phyloP scores from a whole-genome alignment of 192 early-diverging fungal species.

The Rhizophagus sp. region DNA sequence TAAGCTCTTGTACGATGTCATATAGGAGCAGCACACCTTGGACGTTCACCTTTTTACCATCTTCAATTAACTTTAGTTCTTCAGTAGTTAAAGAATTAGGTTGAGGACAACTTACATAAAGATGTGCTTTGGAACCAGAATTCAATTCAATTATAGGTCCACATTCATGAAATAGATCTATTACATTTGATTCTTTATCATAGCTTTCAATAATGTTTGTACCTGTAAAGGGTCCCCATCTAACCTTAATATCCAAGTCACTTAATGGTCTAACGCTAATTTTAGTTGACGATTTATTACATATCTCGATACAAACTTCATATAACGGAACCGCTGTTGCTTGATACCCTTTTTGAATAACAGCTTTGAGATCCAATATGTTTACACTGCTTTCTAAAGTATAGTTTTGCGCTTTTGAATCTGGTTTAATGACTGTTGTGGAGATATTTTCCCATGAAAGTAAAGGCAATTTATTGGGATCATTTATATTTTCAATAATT shows the following conservation, averaged over 20 bases:
- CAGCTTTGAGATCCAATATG: conserved; percentile 8
- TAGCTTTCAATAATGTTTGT: conserved; percentile 27
- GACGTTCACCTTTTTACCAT: conserved; percentile 55
- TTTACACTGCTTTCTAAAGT: not conserved
- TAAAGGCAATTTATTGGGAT: conserved; percentile 10
- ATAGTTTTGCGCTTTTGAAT: not conserved
- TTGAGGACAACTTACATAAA: conserved; percentile 54
- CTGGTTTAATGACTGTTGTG: not conserved
- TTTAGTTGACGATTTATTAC: conserved; percentile 15
- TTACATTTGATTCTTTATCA: conserved; percentile 1
- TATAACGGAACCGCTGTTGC: conserved; percentile 8
- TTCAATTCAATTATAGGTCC: conserved; percentile 49
- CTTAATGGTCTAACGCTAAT: conserved; percentile 31
- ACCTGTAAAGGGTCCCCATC: conserved; percentile 30
- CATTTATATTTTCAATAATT: conserved; percentile 7
- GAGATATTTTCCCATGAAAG: conserved; percentile 22
- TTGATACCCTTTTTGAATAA: conserved; percentile 30
- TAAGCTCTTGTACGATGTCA: conserved; percentile 48
- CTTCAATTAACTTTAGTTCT: conserved; percentile 38
- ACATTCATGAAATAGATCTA: conserved; percentile 34
- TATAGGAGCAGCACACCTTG: conserved; percentile 64
- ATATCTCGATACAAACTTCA: conserved; percentile 27
- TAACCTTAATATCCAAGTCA: conserved; percentile 37
- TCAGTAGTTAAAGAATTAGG: conserved; percentile 43
- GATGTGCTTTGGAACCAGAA: conserved; percentile 47